These are phyloP conservation scores for Cylindrotheca fusiformis DNA, from an alignment of 108 stramenopile species.

Conservation along the genomic window DNA sequence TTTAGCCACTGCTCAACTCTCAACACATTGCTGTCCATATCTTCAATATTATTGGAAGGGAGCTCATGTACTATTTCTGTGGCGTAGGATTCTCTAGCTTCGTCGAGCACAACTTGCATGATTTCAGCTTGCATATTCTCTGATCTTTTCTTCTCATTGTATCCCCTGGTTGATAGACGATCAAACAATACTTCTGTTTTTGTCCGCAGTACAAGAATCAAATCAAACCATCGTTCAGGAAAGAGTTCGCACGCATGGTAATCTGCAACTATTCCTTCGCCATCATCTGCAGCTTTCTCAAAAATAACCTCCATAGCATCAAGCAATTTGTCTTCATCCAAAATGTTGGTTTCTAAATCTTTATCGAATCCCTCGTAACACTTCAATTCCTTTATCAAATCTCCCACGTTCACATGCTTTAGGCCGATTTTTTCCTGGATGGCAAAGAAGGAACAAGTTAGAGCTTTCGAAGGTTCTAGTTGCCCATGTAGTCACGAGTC, in stretches of 20 bases:
- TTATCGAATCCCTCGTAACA: conserved; percentile 88
- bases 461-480: no score
- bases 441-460: no score
- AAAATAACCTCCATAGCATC: conserved; percentile 78
- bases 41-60: conserved; percentile 75
- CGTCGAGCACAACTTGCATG: conserved; percentile 92
- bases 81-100: conserved; percentile 87
- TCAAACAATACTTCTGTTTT: conserved; percentile 88
- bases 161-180: conserved; percentile 82
- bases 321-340: conserved; percentile 92
- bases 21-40: conserved; percentile 76
- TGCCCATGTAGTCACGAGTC: conserved; percentile 27
- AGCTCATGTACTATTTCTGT: conserved; percentile 89
- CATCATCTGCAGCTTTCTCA: conserved; percentile 58
- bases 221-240: conserved; percentile 97
- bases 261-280: conserved; percentile 83
- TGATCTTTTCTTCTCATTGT: conserved; percentile 80
- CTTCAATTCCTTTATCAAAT: conserved; percentile 70
- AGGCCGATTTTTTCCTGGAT: conserved; percentile 57
- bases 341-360: conserved; percentile 77
- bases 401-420: conserved; percentile 77
- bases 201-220: conserved; percentile 84
- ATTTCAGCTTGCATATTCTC: conserved; percentile 95
- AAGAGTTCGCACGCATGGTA: conserved; percentile 92
- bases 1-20: conserved; percentile 66